phyloP scores from a whole-genome alignment of 495 filamentous ascomycete genomes.

The Penicillium steckii region DNA sequence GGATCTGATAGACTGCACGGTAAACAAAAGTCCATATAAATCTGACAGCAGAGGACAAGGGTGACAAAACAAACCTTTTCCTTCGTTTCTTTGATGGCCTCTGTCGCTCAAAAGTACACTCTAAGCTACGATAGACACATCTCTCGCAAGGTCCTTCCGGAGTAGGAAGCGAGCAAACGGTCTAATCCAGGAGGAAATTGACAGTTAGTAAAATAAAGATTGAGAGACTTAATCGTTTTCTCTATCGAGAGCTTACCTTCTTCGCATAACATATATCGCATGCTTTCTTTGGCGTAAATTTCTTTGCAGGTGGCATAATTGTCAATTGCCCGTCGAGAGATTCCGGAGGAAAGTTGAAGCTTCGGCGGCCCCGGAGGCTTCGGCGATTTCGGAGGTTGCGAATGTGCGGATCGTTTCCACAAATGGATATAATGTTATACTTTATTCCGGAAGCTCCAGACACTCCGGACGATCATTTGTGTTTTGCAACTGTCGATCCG shows the following conservation, averaged over 20 bases:
- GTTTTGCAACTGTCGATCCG: background rate
- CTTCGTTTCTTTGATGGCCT: constrained; percentile 13
- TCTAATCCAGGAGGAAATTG: background rate
- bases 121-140: constrained; percentile 9
- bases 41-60: too few species aligned
- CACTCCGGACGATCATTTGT: background rate
- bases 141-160: constrained; percentile 17
- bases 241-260: background rate
- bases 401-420: background rate
- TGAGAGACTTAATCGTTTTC: background rate
- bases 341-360: background rate
- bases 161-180: constrained; percentile 3
- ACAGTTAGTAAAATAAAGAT: background rate
- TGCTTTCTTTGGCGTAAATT: background rate
- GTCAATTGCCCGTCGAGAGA: background rate
- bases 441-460: background rate
- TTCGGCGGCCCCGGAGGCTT: background rate
- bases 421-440: too few species aligned
- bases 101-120: constrained; percentile 18
- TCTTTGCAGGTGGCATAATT: background rate
- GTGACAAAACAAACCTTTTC: constrained; percentile 10
- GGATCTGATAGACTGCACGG: too few species aligned
- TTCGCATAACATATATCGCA: background rate
- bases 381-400: background rate
- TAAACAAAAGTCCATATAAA: too few species aligned